Percentiles rank a stretch among this genome's conserved stretches.
Conservation (phyloP, 805 yeast genomes). For the Lipomyces japonicus region DNA sequence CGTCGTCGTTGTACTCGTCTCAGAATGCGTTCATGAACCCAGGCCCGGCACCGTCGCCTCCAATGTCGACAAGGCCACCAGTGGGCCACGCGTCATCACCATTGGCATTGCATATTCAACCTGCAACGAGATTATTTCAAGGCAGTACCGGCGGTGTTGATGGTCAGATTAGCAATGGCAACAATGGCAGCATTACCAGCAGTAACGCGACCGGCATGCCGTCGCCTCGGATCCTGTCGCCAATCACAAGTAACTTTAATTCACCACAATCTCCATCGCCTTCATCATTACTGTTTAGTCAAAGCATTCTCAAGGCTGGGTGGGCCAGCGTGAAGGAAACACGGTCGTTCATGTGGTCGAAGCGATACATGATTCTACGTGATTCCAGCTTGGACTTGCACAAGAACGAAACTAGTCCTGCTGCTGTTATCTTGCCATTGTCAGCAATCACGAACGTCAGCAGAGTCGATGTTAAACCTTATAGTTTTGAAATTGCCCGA, state of each 20-base stretch:
- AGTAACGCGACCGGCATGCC: neutral
- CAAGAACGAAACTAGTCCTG: conserved; percentile 40
- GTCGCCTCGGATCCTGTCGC: no score
- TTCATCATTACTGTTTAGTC: neutral
- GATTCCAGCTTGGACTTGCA: conserved; percentile 73
- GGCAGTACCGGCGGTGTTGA: no score
- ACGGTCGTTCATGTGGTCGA: conserved; percentile 87
- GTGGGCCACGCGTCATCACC: neutral
- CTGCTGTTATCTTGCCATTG: conserved; percentile 39
- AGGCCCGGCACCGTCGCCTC: conserved; percentile 57
- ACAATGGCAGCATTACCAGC: neutral
- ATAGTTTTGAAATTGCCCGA: conserved; percentile 70
- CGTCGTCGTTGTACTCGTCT: conserved; percentile 20
- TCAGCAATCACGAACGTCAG: conserved; percentile 60
- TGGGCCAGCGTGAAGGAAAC: conserved; percentile 94
- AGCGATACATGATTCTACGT: conserved; percentile 71
- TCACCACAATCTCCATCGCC: neutral
- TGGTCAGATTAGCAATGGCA: no score
- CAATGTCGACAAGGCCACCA: conserved; percentile 30
- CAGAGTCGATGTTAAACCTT: conserved; percentile 67
- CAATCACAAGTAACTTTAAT: neutral
- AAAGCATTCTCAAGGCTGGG: conserved; percentile 44
- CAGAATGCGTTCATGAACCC: conserved; percentile 49
- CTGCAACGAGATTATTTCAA: conserved; percentile 9
- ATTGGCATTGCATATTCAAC: conserved; percentile 1